Percentiles rank a stretch among this genome's conserved stretches.
phyloP scores from a whole-genome alignment of 345 rosid species.

The Raphanus raphanistrum region DNA sequence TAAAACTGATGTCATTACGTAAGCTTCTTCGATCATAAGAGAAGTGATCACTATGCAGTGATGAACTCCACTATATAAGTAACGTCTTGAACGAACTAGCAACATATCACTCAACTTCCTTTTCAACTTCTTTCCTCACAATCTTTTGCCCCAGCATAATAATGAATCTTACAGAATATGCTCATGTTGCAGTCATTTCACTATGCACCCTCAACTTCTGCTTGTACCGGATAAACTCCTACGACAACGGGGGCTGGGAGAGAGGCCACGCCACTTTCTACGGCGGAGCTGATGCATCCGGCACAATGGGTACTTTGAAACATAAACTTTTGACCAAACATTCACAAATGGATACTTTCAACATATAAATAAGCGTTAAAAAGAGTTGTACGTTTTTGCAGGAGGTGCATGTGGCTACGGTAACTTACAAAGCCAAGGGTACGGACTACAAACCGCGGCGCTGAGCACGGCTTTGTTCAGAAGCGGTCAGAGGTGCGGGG shows the following conservation, averaged over 20 bases:
- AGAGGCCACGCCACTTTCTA: constrained; percentile 43
- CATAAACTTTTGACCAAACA: background rate
- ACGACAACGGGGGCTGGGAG: constrained; percentile 27
- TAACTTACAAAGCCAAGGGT: constrained; percentile 46
- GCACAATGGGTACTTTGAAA: constrained; percentile 36
- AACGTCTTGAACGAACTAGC: constrained; percentile 5
- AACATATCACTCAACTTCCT: constrained; percentile 1
- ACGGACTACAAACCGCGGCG: constrained; percentile 48
- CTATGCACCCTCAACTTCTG: constrained; percentile 21
- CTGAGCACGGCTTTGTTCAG: constrained; percentile 49
- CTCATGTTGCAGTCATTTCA: constrained; percentile 12
- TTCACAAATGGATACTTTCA: background rate
- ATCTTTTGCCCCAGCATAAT: constrained; percentile 3
- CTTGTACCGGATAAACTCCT: constrained; percentile 11
- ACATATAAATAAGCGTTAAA: background rate
- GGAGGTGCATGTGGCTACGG: constrained; percentile 60
- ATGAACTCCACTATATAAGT: constrained; percentile 22
- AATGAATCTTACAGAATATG: constrained; percentile 25
- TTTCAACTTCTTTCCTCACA: background rate
- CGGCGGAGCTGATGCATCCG: constrained; percentile 39
- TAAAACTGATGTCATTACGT: constrained; percentile 5
- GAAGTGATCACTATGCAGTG: background rate
- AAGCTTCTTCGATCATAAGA: constrained; percentile 14
- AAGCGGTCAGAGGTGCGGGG: constrained; percentile 47
- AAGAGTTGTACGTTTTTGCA: constrained; percentile 8